Evolutionary conservation across 2,329 filamentous ascomycete species (phyloP).

Genomic region (Pyrenophora seminiperda): DNA sequence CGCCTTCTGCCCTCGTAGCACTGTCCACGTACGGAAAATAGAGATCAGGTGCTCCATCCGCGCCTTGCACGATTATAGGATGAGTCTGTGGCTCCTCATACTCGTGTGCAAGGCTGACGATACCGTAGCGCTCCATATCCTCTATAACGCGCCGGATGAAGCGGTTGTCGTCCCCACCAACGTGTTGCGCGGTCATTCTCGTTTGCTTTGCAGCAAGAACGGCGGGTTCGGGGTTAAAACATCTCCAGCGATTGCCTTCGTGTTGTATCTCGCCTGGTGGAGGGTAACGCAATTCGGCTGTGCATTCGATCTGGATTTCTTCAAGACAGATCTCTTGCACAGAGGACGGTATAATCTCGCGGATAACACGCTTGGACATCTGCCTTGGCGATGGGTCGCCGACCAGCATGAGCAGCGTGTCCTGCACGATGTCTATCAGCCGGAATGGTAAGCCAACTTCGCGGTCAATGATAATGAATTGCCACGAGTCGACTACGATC

Average conservation of each 20-base stretch:
- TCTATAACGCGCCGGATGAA: conserved; percentile 32
- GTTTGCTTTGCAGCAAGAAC: conserved; percentile 15
- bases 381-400: conserved; percentile 30
- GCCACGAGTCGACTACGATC: conserved; percentile 39
- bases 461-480: conserved; percentile 41
- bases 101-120: conserved; percentile 23
- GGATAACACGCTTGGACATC: conserved; percentile 31
- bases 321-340: conserved; percentile 32
- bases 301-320: conserved; percentile 25
- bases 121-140: conserved; percentile 36
- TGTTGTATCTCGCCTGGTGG: conserved; percentile 31
- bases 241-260: conserved; percentile 33
- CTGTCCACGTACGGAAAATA: conserved; percentile 36
- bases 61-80: conserved; percentile 29
- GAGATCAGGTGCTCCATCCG: conserved; percentile 31
- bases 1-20: conserved; percentile 9
- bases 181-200: conserved; percentile 4
- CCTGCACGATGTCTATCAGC: conserved; percentile 37
- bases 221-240: conserved; percentile 21
- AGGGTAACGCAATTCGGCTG: conserved; percentile 20
- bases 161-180: conserved; percentile 27
- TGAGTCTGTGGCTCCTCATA: conserved; percentile 31
- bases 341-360: conserved; percentile 30
- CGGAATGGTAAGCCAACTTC: conserved; percentile 30
- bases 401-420: conserved; percentile 29